phyloP scores from a whole-genome alignment of 106 monocot species.

The Allium cepa region DNA sequence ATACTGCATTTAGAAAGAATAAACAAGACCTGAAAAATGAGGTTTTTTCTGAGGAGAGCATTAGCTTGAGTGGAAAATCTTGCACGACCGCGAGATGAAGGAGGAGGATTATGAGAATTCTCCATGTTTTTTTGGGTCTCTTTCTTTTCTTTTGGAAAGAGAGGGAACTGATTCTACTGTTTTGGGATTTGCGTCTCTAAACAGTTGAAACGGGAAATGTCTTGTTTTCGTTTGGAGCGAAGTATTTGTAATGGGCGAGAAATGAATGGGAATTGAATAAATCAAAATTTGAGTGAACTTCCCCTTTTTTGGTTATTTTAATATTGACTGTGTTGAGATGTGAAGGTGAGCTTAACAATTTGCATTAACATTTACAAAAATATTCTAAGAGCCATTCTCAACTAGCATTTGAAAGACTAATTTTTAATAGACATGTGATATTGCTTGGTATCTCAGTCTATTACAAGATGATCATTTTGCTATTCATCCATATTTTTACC shows the following conservation, averaged over 20 bases:
- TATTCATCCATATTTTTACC: no score
- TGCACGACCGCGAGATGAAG: slow-evolving; percentile 16
- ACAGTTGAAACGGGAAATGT: neutral
- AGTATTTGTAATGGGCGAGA: neutral
- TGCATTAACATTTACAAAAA: no score
- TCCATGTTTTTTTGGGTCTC: no score
- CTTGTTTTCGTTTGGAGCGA: neutral
- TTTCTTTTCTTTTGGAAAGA: neutral
- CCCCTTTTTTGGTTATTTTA: neutral
- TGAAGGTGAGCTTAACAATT: no score
- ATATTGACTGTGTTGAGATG: no score
- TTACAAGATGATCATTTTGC: no score
- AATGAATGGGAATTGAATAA: neutral
- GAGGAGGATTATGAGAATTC: neutral
- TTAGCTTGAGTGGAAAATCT: slow-evolving; percentile 46
- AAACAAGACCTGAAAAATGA: slow-evolving; percentile 42
- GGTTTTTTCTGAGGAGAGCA: slow-evolving; percentile 59
- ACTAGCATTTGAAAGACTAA: no score
- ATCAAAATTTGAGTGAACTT: neutral
- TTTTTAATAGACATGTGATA: no score
- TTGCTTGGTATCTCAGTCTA: no score
- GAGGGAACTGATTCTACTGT: neutral
- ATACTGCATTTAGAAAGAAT: neutral
- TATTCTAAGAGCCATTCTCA: no score
- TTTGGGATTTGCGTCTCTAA: neutral